phyloP scores from a whole-genome alignment of 805 yeast genomes.

The Saturnispora sanitii region DNA sequence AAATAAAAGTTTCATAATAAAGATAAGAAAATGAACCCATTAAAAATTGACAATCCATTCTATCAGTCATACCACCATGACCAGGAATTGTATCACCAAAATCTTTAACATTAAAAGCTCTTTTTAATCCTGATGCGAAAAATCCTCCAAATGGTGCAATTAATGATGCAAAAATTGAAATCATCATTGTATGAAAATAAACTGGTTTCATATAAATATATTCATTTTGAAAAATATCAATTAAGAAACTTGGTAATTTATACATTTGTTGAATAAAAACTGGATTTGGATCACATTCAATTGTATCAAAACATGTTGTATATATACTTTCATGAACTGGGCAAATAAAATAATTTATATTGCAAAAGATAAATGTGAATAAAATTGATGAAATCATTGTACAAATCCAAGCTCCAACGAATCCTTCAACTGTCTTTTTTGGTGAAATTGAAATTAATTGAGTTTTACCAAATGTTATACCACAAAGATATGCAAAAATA shows the following conservation, averaged over 20 bases:
- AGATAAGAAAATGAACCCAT: constrained; percentile 95
- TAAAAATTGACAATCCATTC: constrained; percentile 94
- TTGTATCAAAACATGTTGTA: constrained; percentile 44
- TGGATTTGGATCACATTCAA: constrained; percentile 77
- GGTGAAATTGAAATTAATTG: constrained; percentile 91
- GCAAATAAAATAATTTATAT: constrained; percentile 72
- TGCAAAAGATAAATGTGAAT: constrained; percentile 53
- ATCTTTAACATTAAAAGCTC: constrained; percentile 93
- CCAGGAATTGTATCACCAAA: constrained; percentile 99
- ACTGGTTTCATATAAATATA: constrained; percentile 68
- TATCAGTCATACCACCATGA: constrained; percentile 95
- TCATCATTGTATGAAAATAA: constrained; percentile 74
- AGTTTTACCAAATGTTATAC: constrained; percentile 90
- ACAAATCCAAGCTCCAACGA: constrained; percentile 94
- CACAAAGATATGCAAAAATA: constrained; percentile 93
- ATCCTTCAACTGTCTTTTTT: constrained; percentile 95
- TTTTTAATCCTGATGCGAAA: constrained; percentile 93
- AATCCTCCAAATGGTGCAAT: constrained; percentile 99
- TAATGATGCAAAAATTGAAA: constrained; percentile 91
- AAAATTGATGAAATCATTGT: constrained; percentile 67
- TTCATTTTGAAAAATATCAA: constrained; percentile 32
- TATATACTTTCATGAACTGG: constrained; percentile 45
- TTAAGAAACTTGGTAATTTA: constrained; percentile 61
- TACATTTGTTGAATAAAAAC: constrained; percentile 77
- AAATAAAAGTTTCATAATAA: constrained; percentile 86